Base-by-base conservation (phyloP, 176 grass and related monocot genomes). In the Carex myosuroides region DNA sequence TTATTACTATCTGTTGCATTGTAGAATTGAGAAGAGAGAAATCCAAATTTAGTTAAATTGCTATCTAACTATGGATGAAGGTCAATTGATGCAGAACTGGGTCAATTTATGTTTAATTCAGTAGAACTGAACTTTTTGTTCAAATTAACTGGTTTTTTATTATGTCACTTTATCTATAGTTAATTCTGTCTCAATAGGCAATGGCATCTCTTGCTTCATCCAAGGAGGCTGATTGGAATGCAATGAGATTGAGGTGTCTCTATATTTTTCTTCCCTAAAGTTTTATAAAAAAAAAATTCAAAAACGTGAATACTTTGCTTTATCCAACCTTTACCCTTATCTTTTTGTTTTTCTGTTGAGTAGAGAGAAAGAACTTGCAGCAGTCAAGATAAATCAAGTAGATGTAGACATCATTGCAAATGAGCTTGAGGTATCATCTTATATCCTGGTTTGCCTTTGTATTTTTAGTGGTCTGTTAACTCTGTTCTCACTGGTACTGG, bases 171-270 rank as follows among this genome's bases (percentile, higher is more conserved):
- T 68, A 57, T 57, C 82, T n/a, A 70, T 65, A 70, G 5, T 54
- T 70, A 57, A 33, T 35, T 50, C 48, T 50, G 74, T 24, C 65
- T 79, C 14, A 87, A 68, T 87, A 99, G 96, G 96, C 96, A 59
- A 99, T 99, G 96, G 93, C 96, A 81, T 91, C 93, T 88, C 96
- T 99, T 88, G 91, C 96, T 81, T 95, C 96, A 81, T 93, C 93
- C 26, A 93, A 99, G 65, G 96, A 93, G 59, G 93, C 93, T 18
- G 96, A 99, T 61, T 92, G 82, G 91, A 88, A 99, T 68, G 93
- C 93, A 3, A 93, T 94, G 93, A 93, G 88, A 81, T 11, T 95
- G 46, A 92, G 96, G 96, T 99, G 8, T 4, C 8, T 66, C 12
- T 64, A 26, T 4, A 11, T 46, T 13, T 65, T 29, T 83, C 46